Evolutionary conservation across 495 filamentous ascomycete species (phyloP).

Genomic region (Podospora fimiseda): DNA sequence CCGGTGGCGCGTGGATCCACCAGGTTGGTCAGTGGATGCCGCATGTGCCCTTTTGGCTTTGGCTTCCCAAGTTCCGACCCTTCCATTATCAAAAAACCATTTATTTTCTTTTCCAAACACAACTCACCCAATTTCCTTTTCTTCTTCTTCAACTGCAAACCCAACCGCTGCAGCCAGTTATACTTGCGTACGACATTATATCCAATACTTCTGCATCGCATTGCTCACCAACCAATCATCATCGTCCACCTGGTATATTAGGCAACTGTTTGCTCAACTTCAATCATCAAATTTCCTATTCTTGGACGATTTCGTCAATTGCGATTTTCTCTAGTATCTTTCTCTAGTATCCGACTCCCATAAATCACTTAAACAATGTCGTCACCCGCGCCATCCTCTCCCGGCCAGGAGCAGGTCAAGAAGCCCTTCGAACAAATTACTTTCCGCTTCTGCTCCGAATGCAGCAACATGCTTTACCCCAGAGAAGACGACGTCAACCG

Average conservation of each 20-base stretch:
- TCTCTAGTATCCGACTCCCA: too few relatives aligned
- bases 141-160: too few relatives aligned
- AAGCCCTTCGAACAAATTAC: conserved; percentile 69
- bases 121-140: neutral
- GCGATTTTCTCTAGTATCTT: too few relatives aligned
- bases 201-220: too few relatives aligned
- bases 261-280: neutral
- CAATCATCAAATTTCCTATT: neutral
- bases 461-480: conserved; percentile 96
- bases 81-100: neutral
- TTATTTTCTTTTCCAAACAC: neutral
- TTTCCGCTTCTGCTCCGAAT: conserved; percentile 96
- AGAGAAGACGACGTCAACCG: conserved; percentile 69
- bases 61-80: neutral
- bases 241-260: neutral
- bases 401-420: conserved; percentile 35
- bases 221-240: neutral
- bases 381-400: conserved; percentile 52
- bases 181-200: too few relatives aligned
- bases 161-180: too few relatives aligned
- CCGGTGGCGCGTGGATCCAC: neutral
- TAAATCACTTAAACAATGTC: conserved; percentile 46
- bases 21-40: neutral
- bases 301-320: too few relatives aligned
- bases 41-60: neutral